phyloP scores from a whole-genome alignment of 2,329 filamentous ascomycete genomes.

The Fusarium caatingaense region DNA sequence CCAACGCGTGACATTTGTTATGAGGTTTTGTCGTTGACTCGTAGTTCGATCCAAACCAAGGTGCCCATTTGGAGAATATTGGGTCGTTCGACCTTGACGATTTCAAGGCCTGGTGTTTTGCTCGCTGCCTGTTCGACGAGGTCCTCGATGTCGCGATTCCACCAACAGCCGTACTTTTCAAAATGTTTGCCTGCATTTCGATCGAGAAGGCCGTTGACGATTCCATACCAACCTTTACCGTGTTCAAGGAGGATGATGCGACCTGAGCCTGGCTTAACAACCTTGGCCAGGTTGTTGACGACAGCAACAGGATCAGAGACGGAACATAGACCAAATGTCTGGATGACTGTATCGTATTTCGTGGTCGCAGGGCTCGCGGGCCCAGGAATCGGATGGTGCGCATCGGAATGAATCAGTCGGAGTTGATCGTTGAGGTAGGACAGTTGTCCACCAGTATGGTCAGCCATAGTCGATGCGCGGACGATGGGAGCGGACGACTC shows the following conservation, averaged over 20 bases:
- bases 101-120: conserved; percentile 64
- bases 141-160: conserved; percentile 71
- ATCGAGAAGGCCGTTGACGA: conserved; percentile 68
- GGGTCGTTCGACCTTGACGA: conserved; percentile 65
- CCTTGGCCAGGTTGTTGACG: conserved; percentile 63
- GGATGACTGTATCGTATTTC: conserved; percentile 71
- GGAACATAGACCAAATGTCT: conserved; percentile 74
- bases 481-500: conserved; percentile 48
- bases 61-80: conserved; percentile 67
- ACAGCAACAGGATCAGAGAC: conserved; percentile 67
- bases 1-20: conserved; percentile 19
- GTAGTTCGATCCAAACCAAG: conserved; percentile 68
- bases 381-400: conserved; percentile 56
- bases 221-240: conserved; percentile 65
- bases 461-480: conserved; percentile 49
- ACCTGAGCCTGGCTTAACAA: conserved; percentile 65
- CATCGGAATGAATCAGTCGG: conserved; percentile 63
- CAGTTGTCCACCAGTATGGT: conserved; percentile 52
- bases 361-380: conserved; percentile 49
- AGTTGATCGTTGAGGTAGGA: conserved; percentile 57
- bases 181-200: conserved; percentile 66
- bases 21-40: conserved; percentile 48
- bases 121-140: conserved; percentile 63
- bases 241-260: conserved; percentile 72
- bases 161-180: conserved; percentile 73